phyloP scores from a whole-genome alignment of 306 rosid genomes.

The Quercus parvula region DNA sequence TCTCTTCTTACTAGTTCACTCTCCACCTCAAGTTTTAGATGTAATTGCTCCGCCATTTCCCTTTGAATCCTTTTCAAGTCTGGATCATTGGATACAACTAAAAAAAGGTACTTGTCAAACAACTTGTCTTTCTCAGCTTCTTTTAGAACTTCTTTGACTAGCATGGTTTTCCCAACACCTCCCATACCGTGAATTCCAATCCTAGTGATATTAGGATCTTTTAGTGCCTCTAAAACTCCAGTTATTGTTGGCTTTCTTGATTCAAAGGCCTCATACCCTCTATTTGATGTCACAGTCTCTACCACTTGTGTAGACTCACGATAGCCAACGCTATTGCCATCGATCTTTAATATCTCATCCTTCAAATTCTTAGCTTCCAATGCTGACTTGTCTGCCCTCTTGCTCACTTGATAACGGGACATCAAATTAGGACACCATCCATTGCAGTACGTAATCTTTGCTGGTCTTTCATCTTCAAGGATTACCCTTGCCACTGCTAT shows the following conservation, averaged over 20 bases:
- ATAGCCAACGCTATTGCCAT: accelerated
- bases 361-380: no score
- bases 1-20: neutral
- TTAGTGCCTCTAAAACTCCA: accelerated
- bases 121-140: no score
- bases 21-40: accelerated
- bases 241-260: accelerated
- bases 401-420: no score
- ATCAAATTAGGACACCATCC: accelerated
- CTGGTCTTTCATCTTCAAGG: no score
- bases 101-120: no score
- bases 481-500: accelerated
- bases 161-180: no score
- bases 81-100: neutral
- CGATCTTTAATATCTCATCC: no score
- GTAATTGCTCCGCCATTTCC: neutral
- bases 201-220: neutral
- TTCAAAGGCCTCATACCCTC: neutral
- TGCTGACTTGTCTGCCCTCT: accelerated
- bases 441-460: no score
- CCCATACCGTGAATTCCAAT: accelerated
- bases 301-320: no score
- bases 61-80: neutral
- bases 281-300: accelerated
- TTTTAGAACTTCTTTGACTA: no score